These are phyloP conservation scores for Alternaria sp. DNA, from an alignment of 2,329 filamentous ascomycete genomes.

Conservation along the genomic window DNA sequence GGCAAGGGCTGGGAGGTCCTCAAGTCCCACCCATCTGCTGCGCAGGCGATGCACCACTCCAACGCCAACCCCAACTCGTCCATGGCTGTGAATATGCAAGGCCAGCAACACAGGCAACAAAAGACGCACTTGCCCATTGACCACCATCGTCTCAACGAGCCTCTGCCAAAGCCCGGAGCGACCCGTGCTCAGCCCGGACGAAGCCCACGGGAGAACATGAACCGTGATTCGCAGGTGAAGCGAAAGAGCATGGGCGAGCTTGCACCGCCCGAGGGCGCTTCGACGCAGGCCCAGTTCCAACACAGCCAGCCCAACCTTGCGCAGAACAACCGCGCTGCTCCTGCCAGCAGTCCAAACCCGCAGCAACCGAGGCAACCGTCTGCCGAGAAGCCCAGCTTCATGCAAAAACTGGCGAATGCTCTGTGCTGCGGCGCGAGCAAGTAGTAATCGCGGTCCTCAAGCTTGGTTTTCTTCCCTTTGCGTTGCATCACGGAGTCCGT, in stretches of 20 bases:
- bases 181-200: constrained; percentile 60
- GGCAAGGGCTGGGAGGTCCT: constrained; percentile 90
- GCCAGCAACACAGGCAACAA: constrained; percentile 69
- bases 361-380: constrained; percentile 67
- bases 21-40: constrained; percentile 73
- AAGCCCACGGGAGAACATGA: constrained; percentile 45
- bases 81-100: constrained; percentile 80
- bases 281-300: constrained; percentile 95
- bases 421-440: constrained; percentile 75
- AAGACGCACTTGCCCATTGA: constrained; percentile 58
- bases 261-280: constrained; percentile 79
- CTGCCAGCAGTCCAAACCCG: constrained; percentile 52
- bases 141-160: constrained; percentile 56
- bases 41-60: constrained; percentile 76
- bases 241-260: constrained; percentile 81
- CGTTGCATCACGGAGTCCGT: constrained; percentile 48
- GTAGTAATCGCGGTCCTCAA: constrained; percentile 31
- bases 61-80: constrained; percentile 82
- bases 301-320: constrained; percentile 87
- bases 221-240: constrained; percentile 54
- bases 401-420: constrained; percentile 92
- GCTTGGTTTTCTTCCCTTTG: constrained; percentile 32
- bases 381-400: constrained; percentile 72
- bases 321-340: constrained; percentile 69
- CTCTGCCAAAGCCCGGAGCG: constrained; percentile 68